Conservation (phyloP, 805 yeast genomes). For the Monosporozyma solicola region DNA sequence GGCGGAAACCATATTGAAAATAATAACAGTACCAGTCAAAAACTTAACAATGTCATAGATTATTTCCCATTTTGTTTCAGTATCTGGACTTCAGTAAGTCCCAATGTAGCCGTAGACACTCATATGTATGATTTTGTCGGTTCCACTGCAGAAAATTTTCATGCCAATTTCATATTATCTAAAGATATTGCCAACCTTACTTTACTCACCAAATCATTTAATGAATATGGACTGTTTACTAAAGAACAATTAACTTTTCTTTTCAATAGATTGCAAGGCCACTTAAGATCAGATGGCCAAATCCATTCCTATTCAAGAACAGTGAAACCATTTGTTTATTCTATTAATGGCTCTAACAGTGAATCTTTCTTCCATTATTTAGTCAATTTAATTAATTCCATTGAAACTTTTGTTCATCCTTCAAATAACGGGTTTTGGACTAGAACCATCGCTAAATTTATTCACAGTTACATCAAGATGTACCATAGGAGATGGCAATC, state of each 20-base stretch:
- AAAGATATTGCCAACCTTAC: constrained; percentile 30
- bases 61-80: constrained; percentile 62
- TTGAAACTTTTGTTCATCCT: constrained; percentile 82
- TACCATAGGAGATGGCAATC: constrained; percentile 49
- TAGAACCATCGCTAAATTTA: constrained; percentile 51
- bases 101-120: constrained; percentile 46
- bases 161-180: constrained; percentile 20
- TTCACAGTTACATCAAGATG: constrained; percentile 50
- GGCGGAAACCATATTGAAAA: not conserved
- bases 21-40: not conserved
- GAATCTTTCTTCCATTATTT: constrained; percentile 43
- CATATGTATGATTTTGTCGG: constrained; percentile 61
- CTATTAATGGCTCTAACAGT: constrained; percentile 46
- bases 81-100: constrained; percentile 53
- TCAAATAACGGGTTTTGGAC: constrained; percentile 87
- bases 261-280: constrained; percentile 45
- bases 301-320: constrained; percentile 39
- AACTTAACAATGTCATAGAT: constrained; percentile 32
- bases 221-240: constrained; percentile 54
- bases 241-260: constrained; percentile 52
- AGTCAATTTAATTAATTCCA: constrained; percentile 48
- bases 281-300: constrained; percentile 32
- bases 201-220: constrained; percentile 18
- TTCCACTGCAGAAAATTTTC: constrained; percentile 42
- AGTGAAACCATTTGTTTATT: constrained; percentile 43